Base-by-base conservation (phyloP, 2,329 filamentous ascomycete species). In the Mollisia scopiformis region DNA sequence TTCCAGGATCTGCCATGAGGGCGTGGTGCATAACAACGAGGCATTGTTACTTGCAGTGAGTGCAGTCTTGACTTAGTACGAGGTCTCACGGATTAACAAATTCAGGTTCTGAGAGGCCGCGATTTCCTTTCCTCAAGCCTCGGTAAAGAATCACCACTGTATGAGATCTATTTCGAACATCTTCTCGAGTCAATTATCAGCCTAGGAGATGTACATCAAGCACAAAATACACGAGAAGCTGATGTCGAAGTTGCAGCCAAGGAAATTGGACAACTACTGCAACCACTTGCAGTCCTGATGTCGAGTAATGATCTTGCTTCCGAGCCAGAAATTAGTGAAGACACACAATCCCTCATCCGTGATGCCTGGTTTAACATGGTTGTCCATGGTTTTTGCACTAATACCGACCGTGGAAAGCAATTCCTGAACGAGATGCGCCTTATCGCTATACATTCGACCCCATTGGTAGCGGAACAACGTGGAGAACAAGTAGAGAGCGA, bases 341-440 rank as follows among this genome's bases (percentile, higher is more conserved):
- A 94, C 61, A 85, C 87, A 7, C 84, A 90, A 63, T 84, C 86
- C 27, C 78, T 96, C 59, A 84, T 95, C 67, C 88, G 94, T 55
- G 93, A 99, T 80, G 92, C 92, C 5, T 99, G 95, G 95, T 98
- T 97, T 78, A 99, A 99, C 71, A 92, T 98, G 64, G 91, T 93
- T 23, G 90, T 97, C 0, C 95, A 99, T 74, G 95, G 93, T 4
- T 96, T 98, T 73, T 89, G 88, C 10, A 82, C 89, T 11, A 84
- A 84, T 16, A 94, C 92, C 0, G 84, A 88, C 16, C 85, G 90
- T 57, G 91, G 89, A 19, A 89, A 88, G 72, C 85, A 86, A 66
- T 87, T 96, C 69, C 76, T 88, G 53, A 84, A 89, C 59, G 93
- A 97, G 72, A 82, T 99, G 21, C 87, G 91, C 25, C 82, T 91